Conservation (phyloP, 2,329 filamentous ascomycete genomes). For the Trichoderma asperellum region DNA sequence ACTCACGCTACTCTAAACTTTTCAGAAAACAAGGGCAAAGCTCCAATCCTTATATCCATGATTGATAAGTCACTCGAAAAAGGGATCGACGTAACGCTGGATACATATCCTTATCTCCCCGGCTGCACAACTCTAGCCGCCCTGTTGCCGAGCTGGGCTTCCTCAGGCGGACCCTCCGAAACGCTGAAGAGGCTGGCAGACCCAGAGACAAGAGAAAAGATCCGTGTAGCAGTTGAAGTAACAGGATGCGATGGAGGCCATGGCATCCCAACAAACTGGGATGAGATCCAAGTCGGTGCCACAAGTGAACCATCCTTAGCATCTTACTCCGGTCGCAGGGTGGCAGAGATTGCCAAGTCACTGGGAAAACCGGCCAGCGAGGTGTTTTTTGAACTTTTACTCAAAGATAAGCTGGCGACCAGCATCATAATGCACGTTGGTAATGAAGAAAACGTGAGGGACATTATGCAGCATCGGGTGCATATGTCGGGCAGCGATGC, state of each 20-base stretch:
- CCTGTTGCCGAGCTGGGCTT: slow-evolving; percentile 35
- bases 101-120: slow-evolving; percentile 36
- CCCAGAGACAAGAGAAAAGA: slow-evolving; percentile 32
- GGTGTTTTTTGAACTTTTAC: slow-evolving; percentile 33
- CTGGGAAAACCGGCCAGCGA: slow-evolving; percentile 30
- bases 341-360: slow-evolving; percentile 32
- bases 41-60: slow-evolving; percentile 33
- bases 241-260: slow-evolving; percentile 36
- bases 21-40: slow-evolving; percentile 34
- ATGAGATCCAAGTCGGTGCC: slow-evolving; percentile 35
- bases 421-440: slow-evolving; percentile 36
- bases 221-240: slow-evolving; percentile 33
- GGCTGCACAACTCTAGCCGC: slow-evolving; percentile 35
- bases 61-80: slow-evolving; percentile 31
- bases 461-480: slow-evolving; percentile 36
- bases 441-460: slow-evolving; percentile 34
- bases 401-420: slow-evolving; percentile 34
- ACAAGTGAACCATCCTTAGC: slow-evolving; percentile 28
- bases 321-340: slow-evolving; percentile 32
- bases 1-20: slow-evolving; percentile 36
- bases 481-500: slow-evolving; percentile 36
- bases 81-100: slow-evolving; percentile 35
- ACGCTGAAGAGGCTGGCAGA: slow-evolving; percentile 33
- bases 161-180: slow-evolving; percentile 33
- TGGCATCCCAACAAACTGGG: slow-evolving; percentile 37